Base-by-base conservation (phyloP, 2,329 filamentous ascomycete species). In the Aspergillus felis region DNA sequence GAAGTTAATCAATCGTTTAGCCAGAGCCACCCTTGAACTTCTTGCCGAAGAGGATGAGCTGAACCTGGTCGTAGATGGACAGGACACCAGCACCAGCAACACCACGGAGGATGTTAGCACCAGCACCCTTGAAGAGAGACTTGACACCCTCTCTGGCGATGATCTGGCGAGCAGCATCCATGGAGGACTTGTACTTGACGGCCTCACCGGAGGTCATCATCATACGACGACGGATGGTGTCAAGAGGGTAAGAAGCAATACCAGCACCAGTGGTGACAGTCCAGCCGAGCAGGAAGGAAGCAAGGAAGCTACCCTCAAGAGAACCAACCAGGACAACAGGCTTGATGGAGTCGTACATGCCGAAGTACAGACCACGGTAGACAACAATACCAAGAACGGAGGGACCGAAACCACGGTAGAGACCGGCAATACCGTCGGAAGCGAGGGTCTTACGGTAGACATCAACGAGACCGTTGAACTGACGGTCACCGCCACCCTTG, bases 361-460 rank as follows among this genome's bases (percentile, higher is more conserved):
- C 94, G 90, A 99, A 99, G 92, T 99, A 99, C 75, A 99, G 92
- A 97, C 94, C 94, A 91, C 94, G 94, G 91, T 99, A 99, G 84
- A 99, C 94, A 75, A 99, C 82, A 82, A 99, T 99, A 89, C 94
- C 94, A 81, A 90, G 87, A 77, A 99, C 94, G 76, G 94, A 99
- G 80, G 95, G 94, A 87, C 92, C 92, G 90, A 99, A 99, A 87
- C 94, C 94, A 96, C 94, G 94, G 91, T 99, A 99, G 77, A 99
- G 92, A 95, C 94, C 94, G 78, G 88, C 90, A 84, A 99, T 86
- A 95, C 94, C 94, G 81, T 99, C 94, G 75, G 91, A 90, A 73
- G 94, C 93, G 75, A 99, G 87, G 75, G 94, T 99, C 94, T 99
- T 99, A 86, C 91, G 91, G 92, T 99, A 99, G 83, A 99, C 94